A percentile compares a stretch with the other conserved stretches of the same genome.
phyloP scores from a whole-genome alignment of 2,329 filamentous ascomycete species.

The Aspergillus uvarum region DNA sequence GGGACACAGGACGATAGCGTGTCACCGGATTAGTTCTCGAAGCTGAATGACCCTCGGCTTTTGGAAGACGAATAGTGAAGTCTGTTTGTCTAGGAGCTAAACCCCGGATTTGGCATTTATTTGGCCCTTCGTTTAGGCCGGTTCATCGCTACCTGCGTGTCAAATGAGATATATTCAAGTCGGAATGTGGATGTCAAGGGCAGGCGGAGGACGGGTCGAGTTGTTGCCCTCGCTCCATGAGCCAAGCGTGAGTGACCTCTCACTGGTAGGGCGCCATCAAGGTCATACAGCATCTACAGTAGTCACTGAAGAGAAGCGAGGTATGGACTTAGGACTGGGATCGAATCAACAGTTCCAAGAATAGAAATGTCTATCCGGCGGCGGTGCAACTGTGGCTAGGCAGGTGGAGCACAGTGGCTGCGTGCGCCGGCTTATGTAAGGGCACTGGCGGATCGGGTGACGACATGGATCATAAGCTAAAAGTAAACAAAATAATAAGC shows the following conservation, averaged over 20 bases:
- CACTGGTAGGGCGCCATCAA: no score
- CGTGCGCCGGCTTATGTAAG: not conserved
- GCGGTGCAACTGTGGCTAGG: not conserved
- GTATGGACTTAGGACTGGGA: no score
- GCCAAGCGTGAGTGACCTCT: no score
- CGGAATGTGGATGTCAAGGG: constrained; percentile 22
- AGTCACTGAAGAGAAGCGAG: no score
- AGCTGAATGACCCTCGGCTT: no score
- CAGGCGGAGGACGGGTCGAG: constrained; percentile 13
- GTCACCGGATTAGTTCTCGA: no score
- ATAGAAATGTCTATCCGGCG: not conserved
- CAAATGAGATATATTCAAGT: constrained; percentile 21
- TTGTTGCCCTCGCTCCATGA: no score
- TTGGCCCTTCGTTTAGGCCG: constrained; percentile 1
- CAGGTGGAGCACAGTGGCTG: not conserved
- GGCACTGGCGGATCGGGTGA: not conserved
- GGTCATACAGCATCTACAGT: no score
- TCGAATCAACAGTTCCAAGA: not conserved
- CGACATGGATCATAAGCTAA: not conserved
- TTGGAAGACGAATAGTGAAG: no score
- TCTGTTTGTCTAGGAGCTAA: no score
- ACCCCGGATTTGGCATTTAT: no score
- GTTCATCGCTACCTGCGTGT: constrained; percentile 19
- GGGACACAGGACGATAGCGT: no score
- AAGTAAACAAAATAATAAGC: not conserved